Base-by-base conservation (phyloP, 1,284 basidiomycete species). In the Puccinia brachypodii region DNA sequence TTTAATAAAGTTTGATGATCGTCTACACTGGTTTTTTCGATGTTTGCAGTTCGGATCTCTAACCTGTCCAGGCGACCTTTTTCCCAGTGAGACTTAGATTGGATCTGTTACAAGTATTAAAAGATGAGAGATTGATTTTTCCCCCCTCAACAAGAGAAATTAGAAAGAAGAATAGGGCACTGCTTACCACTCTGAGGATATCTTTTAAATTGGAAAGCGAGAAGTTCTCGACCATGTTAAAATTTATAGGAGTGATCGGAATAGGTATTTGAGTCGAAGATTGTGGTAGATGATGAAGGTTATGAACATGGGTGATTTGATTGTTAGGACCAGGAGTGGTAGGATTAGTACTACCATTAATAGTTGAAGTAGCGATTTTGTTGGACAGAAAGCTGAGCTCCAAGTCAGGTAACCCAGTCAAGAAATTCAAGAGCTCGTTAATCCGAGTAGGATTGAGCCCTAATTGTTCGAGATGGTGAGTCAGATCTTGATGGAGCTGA, bases 151-250 rank as follows among this genome's bases (percentile, higher is more conserved):
- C 31, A 7, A 28, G 25, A 7, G 56, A 3, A 25, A 58, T 22
- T 9, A 58, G 56, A 3, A 25, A 25, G 28, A 25, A 25, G 4
- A 58, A n/a, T 33, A 58, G 19, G 60, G n/a, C n/a, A n/a, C n/a
- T n/a, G n/a, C n/a, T n/a, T 62, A 64, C 62, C 62, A 22, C 36
- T 64, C 62, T 36, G n/a, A 64, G 62, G 62, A 64, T 40, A 64
- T 64, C 36, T 64, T 64, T 64, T 22, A 64, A 64, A 31, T 64
- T 38, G n/a, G 62, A 40, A 64, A 64, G 62, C 22, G 62, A 64
- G 36, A 64, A 64, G 62, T 64, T 64, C 19, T 64, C 62, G 36
- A 64, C 16, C 36, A 40, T 8, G 36, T 64, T 38, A 36, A 64
- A 64, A 64, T 60, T 56, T 7, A 3, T 60, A 9, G 62, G 62